phyloP scores from a whole-genome alignment of 2,329 filamentous ascomycete species.

The Fusarium temperatum region DNA sequence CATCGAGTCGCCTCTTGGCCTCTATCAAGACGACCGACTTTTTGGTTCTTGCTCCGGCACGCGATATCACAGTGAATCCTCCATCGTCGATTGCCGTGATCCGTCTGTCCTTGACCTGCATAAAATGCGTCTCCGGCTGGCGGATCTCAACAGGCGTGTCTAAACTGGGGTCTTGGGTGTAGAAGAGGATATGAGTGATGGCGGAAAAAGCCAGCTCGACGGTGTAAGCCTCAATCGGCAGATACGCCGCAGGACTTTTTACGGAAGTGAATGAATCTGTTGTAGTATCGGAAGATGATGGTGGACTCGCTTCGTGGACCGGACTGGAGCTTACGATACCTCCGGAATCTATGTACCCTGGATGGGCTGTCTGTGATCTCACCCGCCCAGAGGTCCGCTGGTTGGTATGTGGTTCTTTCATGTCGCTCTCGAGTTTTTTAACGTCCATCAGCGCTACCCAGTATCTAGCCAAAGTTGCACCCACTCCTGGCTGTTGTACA shows the following conservation, averaged over 20 bases:
- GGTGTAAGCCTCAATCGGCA: not conserved
- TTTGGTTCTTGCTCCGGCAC: too few species aligned
- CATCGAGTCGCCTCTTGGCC: not conserved
- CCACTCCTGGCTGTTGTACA: not conserved
- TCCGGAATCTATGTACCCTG: not conserved
- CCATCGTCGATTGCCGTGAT: not conserved
- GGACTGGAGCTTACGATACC: too few species aligned
- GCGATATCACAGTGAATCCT: not conserved
- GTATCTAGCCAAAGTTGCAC: not conserved
- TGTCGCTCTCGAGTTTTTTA: not conserved
- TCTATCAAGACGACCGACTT: not conserved
- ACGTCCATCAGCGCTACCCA: not conserved
- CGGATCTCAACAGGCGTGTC: rapidly evolving
- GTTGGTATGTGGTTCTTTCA: too few species aligned
- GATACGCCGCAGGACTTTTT: not conserved
- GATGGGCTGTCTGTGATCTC: not conserved
- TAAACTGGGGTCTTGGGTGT: not conserved
- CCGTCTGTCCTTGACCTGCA: rapidly evolving
- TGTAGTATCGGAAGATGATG: not conserved
- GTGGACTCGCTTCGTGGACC: too few species aligned
- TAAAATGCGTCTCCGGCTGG: not conserved
- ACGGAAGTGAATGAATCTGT: not conserved
- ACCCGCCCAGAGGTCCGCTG: not conserved
- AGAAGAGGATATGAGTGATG: not conserved
- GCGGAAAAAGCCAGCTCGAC: not conserved